Evolutionary conservation across 352 stramenopile species (phyloP).

Genomic region (Pythium rhizo-oryzae): DNA sequence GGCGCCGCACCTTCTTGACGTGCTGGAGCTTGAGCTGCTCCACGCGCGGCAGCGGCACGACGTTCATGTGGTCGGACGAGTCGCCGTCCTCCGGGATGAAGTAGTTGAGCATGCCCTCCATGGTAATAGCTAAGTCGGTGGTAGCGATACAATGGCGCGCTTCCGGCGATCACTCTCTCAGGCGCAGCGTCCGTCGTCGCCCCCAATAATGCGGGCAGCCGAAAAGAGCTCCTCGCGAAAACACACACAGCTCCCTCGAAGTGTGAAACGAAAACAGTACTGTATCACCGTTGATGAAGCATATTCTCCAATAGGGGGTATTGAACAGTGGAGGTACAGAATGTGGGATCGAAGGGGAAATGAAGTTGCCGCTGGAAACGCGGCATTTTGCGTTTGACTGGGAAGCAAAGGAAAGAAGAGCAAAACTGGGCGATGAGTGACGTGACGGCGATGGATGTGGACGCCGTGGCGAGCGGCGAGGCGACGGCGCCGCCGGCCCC

Average conservation of each 20-base stretch:
- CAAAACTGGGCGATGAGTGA: too few relatives aligned
- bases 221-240: background rate
- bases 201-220: too few relatives aligned
- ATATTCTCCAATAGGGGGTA: background rate
- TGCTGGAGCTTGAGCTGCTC: slow-evolving; percentile 74
- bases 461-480: too few relatives aligned
- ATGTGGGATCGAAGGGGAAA: background rate
- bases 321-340: too few relatives aligned
- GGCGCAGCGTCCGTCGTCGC: too few relatives aligned
- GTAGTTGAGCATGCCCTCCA: slow-evolving; percentile 91
- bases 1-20: slow-evolving; percentile 65
- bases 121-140: too few relatives aligned
- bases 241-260: background rate
- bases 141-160: background rate
- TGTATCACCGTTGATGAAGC: background rate
- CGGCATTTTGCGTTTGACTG: background rate
- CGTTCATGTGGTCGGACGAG: slow-evolving; percentile 84
- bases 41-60: slow-evolving; percentile 79
- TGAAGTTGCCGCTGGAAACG: background rate
- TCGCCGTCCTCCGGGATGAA: slow-evolving; percentile 87
- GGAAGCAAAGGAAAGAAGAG: background rate
- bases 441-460: slow-evolving; percentile 8
- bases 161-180: background rate
- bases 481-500: slow-evolving; percentile 9
- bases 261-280: background rate